Evolutionary conservation across 352 stramenopile species (phyloP), one percentile per base, ranked within the genome.

Genomic region (Achlya hypogyna): DNA sequence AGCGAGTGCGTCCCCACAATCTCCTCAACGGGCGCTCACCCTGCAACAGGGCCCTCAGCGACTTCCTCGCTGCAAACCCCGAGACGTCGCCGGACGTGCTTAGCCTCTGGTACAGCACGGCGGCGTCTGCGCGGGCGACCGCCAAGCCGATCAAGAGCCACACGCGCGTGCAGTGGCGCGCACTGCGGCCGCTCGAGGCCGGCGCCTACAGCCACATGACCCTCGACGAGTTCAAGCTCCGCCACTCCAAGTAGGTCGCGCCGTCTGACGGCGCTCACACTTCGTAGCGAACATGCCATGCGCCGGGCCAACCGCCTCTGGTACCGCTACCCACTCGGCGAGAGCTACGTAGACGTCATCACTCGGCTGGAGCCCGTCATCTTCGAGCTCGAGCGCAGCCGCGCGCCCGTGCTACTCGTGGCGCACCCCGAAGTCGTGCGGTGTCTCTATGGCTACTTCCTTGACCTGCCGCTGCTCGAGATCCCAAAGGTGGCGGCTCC

Each of bases 311-410:
- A 64, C 47, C 38, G 28, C 5, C 23, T 64, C 16, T 64, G 54
- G 54, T 68, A 86, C 63, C 79, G 77, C 14, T 76, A 77, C 62
- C 88, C 87, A 0, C 90, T 91, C 18, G 93, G 91, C 60, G 93
- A 98, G 76, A 97, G 88, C 8, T 98, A 98, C 73, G 82, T 92
- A 49, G 93, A 98, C 71, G 86, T 98, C 28, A 97, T 98, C 77
- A 74, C 96, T 67, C 86, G 93, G 20, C 73, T 97, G 25, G 82
- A 95, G 65, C 89, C 91, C 29, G 81, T 98, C 51, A 86, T 98
- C 59, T 96, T 98, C 65, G 92, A 97, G 74, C 91, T 98, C 35
- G 86, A 94, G 65, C 84, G 93, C 54, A 83, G 92, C 71, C 92
- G 84, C n/a, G 81, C 84, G 0, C 84, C 86, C 8, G 86, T 95